Evolutionary conservation across 2,329 filamentous ascomycete species (phyloP), one percentile per base, ranked within the genome.

Genomic region (Fusarium chlamydosporum): DNA sequence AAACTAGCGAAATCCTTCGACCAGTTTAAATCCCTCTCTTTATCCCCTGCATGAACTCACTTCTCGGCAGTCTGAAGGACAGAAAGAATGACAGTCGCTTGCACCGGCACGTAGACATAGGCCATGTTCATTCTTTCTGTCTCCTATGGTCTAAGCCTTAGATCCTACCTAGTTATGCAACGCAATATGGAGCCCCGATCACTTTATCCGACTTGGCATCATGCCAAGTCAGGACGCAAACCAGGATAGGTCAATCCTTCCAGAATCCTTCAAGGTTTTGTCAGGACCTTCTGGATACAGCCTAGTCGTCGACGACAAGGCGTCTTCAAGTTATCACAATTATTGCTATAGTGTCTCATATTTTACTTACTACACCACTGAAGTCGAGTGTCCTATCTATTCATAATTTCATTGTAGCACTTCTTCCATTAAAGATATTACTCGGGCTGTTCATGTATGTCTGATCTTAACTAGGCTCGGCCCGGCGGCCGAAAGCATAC

Each of bases 1-100:
- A 38, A n/a, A 26, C n/a, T 29, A 11, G n/a, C 29, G 1, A 11
- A 51, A 51, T 51, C 47, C 47, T 51, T 51, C 47, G 47, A 29
- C 34, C 34, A 16, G 16, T 20, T 23, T 4, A n/a, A 16, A 29
- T 38, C 33, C 46, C 9, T 18, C 20, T 38, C 8, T 38, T 18
- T 27, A 18, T 37, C 11, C 41, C 27, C 15, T 38, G 16, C 23
- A 38, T 20, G 34, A 20, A 51, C 23, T 18, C 8, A 8, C 27
- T 51, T 15, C 18, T 51, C 23, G 23, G 8, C 23, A 15, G 13
- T 18, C 11, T 11, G 7, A 16, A 4, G 33, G 8, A 12, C 16
- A 15, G 34, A 27, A 27, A 7, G 6, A 18, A 23, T 23, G 23
- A 6, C 6, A 20, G 23, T 18, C 47, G 10, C 7, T 7, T 20